Conservation (phyloP, 306 rosid species). For the Prinsepia uniflora region DNA sequence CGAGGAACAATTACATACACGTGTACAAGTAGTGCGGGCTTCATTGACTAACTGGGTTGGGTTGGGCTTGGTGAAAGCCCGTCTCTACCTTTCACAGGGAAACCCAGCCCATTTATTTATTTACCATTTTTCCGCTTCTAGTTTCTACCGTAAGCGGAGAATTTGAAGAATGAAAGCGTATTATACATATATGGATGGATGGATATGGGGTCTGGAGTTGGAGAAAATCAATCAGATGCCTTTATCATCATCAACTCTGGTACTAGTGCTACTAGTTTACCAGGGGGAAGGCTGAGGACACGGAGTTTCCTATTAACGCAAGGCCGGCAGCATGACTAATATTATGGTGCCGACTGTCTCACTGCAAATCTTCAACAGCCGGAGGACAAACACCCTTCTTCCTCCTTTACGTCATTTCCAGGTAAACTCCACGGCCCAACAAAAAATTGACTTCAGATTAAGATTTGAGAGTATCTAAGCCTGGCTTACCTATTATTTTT, state of each 20-base stretch:
- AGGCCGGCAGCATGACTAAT: background rate
- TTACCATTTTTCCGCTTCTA: background rate
- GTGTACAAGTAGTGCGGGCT: too few relatives aligned
- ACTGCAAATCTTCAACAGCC: constrained; percentile 35
- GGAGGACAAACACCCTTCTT: constrained; percentile 14
- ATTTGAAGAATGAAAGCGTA: background rate
- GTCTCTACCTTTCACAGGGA: background rate
- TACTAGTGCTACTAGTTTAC: background rate
- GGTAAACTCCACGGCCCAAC: constrained; percentile 25
- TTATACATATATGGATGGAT: too few relatives aligned
- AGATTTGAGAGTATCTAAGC: background rate
- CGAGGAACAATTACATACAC: too few relatives aligned
- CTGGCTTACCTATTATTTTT: background rate
- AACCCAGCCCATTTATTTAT: background rate
- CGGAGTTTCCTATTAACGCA: background rate
- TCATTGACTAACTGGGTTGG: too few relatives aligned
- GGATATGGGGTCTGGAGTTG: too few relatives aligned
- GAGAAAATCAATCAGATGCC: background rate
- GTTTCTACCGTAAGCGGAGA: background rate
- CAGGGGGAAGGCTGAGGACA: background rate
- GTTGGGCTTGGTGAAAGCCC: too few relatives aligned
- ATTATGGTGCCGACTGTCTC: constrained; percentile 21
- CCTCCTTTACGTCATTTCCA: constrained; percentile 36
- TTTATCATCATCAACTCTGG: background rate
- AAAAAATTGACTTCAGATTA: background rate